These are phyloP conservation scores for Acanthamoeba triangularis DNA, from an alignment of 208 protist species.

Conservation along the genomic window DNA sequence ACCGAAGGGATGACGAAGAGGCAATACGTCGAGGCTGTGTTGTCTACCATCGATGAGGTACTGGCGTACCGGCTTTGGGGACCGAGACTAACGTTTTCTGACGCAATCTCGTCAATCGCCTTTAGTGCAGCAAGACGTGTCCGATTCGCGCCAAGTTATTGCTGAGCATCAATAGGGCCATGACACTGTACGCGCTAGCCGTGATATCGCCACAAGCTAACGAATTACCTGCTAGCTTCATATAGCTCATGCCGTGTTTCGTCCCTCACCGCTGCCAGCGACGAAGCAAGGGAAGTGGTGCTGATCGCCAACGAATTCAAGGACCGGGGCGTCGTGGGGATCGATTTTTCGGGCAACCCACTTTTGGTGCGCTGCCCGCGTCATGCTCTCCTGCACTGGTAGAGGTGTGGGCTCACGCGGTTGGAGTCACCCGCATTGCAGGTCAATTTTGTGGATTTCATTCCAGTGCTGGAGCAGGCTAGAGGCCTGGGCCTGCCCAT, in stretches of 20 bases:
- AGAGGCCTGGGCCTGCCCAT: neutral
- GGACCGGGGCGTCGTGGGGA: constrained; percentile 35
- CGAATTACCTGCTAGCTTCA: neutral
- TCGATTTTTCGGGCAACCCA: constrained; percentile 62
- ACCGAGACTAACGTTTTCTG: too few species aligned
- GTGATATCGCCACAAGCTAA: neutral
- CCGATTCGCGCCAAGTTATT: constrained; percentile 28
- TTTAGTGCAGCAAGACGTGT: neutral
- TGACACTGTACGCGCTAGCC: constrained; percentile 19
- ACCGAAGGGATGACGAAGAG: constrained; percentile 41
- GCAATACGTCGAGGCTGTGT: constrained; percentile 38
- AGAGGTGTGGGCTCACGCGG: too few species aligned
- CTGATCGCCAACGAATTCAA: neutral
- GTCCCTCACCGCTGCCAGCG: neutral
- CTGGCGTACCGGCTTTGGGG: neutral
- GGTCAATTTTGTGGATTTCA: constrained; percentile 26
- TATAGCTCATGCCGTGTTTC: neutral
- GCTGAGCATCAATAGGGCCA: constrained; percentile 60
- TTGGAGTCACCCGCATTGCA: neutral
- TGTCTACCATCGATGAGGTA: constrained; percentile 46
- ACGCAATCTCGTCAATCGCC: neutral
- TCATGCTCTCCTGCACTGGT: neutral
- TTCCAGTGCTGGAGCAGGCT: constrained; percentile 12
- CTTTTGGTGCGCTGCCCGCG: neutral
- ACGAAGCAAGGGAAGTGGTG: constrained; percentile 43